Percentiles rank a stretch among this genome's conserved stretches.
These are phyloP conservation scores for Diutina mesorugosa DNA, from an alignment of 1,139 yeast genomes.

Conservation along the genomic window DNA sequence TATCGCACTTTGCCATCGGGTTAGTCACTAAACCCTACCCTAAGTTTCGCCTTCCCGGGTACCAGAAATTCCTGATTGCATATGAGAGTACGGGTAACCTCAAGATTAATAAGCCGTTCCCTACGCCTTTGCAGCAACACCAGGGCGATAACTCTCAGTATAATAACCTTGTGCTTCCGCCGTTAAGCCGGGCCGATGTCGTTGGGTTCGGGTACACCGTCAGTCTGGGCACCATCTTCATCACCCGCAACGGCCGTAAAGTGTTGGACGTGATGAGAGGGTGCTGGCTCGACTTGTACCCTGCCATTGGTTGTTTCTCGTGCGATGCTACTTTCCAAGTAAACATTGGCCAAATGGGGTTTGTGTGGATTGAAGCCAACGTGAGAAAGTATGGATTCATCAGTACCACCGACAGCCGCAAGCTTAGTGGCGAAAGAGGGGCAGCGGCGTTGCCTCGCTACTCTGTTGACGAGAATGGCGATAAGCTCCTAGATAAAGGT, in stretches of 20 bases:
- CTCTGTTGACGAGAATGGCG: constrained; percentile 11
- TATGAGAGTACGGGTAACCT: constrained; percentile 79
- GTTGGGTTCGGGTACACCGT: constrained; percentile 86
- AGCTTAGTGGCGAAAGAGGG: constrained; percentile 31
- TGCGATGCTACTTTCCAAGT: constrained; percentile 65
- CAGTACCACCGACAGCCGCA: constrained; percentile 33
- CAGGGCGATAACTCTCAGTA: constrained; percentile 31
- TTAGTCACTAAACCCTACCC: constrained; percentile 86
- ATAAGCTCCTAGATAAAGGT: constrained; percentile 55
- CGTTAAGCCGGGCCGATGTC: constrained; percentile 72
- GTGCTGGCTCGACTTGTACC: constrained; percentile 68
- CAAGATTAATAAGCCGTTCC: constrained; percentile 67
- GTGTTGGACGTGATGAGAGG: constrained; percentile 75
- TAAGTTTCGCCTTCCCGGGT: constrained; percentile 77
- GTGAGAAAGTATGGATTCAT: constrained; percentile 91
- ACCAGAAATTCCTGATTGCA: constrained; percentile 68
- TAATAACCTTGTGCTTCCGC: constrained; percentile 65
- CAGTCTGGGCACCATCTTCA: constrained; percentile 68
- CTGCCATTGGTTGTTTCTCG: constrained; percentile 76
- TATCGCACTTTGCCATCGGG: constrained; percentile 59
- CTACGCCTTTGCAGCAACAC: constrained; percentile 35
- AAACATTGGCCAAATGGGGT: constrained; percentile 85
- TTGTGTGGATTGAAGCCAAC: constrained; percentile 90
- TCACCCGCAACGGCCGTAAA: constrained; percentile 85
- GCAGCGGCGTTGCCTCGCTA: constrained; percentile 30